These are phyloP conservation scores for Cryptosporidium ubiquitum DNA, from an alignment of 169 alveolate species.

Conservation along the genomic window DNA sequence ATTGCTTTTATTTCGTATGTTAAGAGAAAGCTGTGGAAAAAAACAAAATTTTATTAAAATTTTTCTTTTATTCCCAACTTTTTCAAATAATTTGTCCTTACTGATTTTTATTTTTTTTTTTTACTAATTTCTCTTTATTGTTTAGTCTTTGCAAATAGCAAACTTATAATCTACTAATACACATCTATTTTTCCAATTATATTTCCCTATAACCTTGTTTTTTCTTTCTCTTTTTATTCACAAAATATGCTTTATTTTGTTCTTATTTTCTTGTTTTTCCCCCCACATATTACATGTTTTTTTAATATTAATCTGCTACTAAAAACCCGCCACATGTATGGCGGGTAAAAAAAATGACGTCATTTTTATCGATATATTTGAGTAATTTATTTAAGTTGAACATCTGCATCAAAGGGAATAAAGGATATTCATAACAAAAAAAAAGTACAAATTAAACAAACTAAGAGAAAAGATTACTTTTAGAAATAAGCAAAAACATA, in stretches of 20 bases:
- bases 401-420: background rate
- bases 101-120: background rate
- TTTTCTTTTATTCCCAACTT: no score
- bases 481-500: background rate
- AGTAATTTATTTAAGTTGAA: no score
- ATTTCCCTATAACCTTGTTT: background rate
- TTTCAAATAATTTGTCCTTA: background rate
- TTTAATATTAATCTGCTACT: background rate
- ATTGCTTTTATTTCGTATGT: background rate
- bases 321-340: slow-evolving; percentile 11
- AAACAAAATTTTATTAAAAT: no score
- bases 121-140: background rate
- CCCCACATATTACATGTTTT: slow-evolving; percentile 20
- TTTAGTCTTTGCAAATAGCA: background rate
- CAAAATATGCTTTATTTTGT: background rate
- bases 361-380: background rate
- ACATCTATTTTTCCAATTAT: slow-evolving; percentile 1
- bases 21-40: background rate
- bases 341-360: slow-evolving; percentile 5
- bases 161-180: background rate
- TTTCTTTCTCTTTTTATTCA: background rate
- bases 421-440: background rate
- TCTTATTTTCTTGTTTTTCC: background rate
- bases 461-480: background rate
- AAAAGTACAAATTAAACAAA: background rate